Percentiles rank a stretch among this genome's conserved stretches.
These are phyloP conservation scores for Butyriboletus loyo DNA, from an alignment of 768 basidiomycete species.

Conservation along the genomic window DNA sequence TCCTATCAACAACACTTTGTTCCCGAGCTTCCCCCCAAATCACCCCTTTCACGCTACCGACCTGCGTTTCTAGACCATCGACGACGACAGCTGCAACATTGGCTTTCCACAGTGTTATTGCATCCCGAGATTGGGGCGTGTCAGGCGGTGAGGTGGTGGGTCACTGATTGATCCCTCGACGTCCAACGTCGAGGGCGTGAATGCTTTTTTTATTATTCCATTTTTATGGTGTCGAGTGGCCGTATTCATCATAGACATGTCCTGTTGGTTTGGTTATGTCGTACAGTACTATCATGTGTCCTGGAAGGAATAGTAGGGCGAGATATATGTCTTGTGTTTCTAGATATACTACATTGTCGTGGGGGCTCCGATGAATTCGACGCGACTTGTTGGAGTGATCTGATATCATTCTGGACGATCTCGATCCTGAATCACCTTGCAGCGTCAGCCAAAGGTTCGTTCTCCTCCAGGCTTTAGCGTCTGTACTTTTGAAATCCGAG, in stretches of 20 bases:
- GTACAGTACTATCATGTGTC: neutral
- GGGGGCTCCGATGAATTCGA: neutral
- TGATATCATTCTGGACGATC: neutral
- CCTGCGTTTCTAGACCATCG: constrained; percentile 66
- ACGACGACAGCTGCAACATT: constrained; percentile 57
- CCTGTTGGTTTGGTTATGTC: neutral
- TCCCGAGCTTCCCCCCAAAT: constrained; percentile 66
- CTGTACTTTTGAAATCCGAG: neutral
- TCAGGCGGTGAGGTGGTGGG: constrained; percentile 59
- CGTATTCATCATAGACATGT: neutral
- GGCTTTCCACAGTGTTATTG: constrained; percentile 60
- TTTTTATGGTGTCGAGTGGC: constrained; percentile 3
- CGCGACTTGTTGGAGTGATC: neutral
- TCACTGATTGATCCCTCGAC: constrained; percentile 39
- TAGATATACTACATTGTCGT: neutral
- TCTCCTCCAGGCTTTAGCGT: neutral
- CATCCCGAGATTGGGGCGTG: constrained; percentile 70
- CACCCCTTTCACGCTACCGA: constrained; percentile 62
- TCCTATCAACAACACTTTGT: constrained; percentile 44
- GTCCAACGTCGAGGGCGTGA: neutral
- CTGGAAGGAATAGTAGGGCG: neutral
- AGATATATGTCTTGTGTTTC: neutral
- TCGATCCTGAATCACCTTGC: no score
- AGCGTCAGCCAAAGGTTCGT: neutral
- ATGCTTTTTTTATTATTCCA: constrained; percentile 10